These are phyloP conservation scores for Fusarium solani-melongenae DNA, from an alignment of 2,329 filamentous ascomycete genomes.

Conservation along the genomic window DNA sequence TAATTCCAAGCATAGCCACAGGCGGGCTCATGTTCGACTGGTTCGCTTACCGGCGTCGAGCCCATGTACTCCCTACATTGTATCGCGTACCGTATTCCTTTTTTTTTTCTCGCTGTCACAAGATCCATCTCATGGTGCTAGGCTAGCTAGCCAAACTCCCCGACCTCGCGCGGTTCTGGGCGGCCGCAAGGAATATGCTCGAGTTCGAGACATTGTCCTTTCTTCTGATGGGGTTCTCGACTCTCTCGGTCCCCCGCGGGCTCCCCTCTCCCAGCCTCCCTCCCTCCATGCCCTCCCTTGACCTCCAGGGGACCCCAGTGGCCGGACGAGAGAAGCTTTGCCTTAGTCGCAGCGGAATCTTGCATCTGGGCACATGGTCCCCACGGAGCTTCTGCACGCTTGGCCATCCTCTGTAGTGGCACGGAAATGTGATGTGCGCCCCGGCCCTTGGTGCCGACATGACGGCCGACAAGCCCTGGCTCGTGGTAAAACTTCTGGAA, in stretches of 20 bases:
- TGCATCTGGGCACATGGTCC: conserved; percentile 40
- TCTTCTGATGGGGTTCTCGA: conserved; percentile 1
- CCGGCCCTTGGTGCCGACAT: conserved; percentile 16
- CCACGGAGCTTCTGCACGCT: conserved; percentile 34
- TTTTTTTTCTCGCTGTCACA: conserved; percentile 2
- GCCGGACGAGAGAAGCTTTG: conserved; percentile 28
- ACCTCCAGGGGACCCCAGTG: conserved; percentile 21
- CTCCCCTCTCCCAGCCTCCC: conserved; percentile 16
- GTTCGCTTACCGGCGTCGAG: conserved; percentile 6
- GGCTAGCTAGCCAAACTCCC: conserved; percentile 14
- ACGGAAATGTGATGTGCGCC: conserved; percentile 30
- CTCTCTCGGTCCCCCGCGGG: not conserved
- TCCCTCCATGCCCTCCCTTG: conserved; percentile 13
- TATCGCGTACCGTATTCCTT: conserved; percentile 7
- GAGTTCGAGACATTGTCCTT: not conserved
- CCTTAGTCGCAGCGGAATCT: conserved; percentile 44
- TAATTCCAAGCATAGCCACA: conserved; percentile 10
- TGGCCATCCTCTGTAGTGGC: conserved; percentile 28
- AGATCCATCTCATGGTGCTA: conserved; percentile 1
- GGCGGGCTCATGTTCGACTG: conserved; percentile 4
- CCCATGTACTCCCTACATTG: not conserved
- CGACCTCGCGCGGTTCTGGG: conserved; percentile 16
- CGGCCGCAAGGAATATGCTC: conserved; percentile 22
- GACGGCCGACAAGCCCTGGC: conserved; percentile 5
- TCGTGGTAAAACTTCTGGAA: conserved; percentile 29